A percentile compares a stretch with the other conserved stretches of the same genome.
phyloP scores from a whole-genome alignment of 352 stramenopile species.

The Globisporangium rhizosaccharum region DNA sequence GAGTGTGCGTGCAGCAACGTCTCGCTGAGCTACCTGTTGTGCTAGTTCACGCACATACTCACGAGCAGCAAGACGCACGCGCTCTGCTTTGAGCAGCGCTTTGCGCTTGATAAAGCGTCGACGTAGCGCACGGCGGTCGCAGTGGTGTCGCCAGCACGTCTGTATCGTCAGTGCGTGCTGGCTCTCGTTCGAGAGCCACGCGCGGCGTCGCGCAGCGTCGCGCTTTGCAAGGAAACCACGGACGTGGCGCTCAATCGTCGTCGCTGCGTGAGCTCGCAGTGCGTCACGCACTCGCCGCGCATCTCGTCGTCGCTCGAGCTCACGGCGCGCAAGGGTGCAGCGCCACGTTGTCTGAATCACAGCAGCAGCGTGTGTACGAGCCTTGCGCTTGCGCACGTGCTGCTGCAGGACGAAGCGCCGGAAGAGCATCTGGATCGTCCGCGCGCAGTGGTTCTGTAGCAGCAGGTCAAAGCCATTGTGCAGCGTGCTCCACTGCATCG shows the following conservation, averaged over 20 bases:
- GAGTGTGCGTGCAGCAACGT: slow-evolving; percentile 21
- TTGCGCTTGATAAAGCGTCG: slow-evolving; percentile 25
- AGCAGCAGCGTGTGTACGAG: slow-evolving; percentile 18
- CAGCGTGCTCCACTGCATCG: slow-evolving; percentile 52
- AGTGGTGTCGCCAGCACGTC: slow-evolving; percentile 20
- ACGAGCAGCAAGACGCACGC: slow-evolving; percentile 15
- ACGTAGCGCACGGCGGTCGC: slow-evolving; percentile 11
- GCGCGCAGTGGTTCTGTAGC: slow-evolving; percentile 39
- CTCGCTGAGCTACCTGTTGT: slow-evolving; percentile 4
- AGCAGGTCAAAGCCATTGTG: slow-evolving; percentile 51
- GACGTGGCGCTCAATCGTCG: slow-evolving; percentile 21
- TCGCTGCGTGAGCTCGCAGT: slow-evolving; percentile 19
- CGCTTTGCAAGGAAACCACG: slow-evolving; percentile 23
- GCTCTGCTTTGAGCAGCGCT: slow-evolving; percentile 22
- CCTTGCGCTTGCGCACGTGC: slow-evolving; percentile 20
- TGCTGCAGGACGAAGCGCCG: slow-evolving; percentile 27
- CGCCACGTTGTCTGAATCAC: slow-evolving; percentile 35
- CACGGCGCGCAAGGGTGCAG: slow-evolving; percentile 15
- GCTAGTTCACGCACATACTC: slow-evolving; percentile 19
- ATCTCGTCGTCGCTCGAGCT: slow-evolving; percentile 14
- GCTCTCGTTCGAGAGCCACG: slow-evolving; percentile 20
- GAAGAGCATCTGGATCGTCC: slow-evolving; percentile 46
- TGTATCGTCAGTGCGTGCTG: slow-evolving; percentile 15
- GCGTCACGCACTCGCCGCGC: background rate
- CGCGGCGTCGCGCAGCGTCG: slow-evolving; percentile 2